Evolutionary conservation across 805 yeast genomes (phyloP), one percentile per base, ranked within the genome.

Genomic region (Zygosaccharomyces gambellarensis): DNA sequence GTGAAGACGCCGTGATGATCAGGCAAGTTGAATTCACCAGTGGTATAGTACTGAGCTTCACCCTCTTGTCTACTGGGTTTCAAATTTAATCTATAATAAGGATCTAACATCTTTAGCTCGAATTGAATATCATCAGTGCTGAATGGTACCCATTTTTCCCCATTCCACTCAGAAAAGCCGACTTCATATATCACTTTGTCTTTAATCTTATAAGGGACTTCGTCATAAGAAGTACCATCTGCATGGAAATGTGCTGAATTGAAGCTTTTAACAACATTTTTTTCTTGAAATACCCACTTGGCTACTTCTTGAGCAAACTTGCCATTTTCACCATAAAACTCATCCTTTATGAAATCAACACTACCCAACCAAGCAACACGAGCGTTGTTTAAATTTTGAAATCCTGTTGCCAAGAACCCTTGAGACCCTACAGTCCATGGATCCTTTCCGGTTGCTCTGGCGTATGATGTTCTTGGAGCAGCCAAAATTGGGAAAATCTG

Each of bases 1-100:
- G 97, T 87, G 72, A 90, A 94, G 79, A 94, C 86, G 49, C 99
- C 99, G 69, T 94, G 96, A 62, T 90, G 97, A 68, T 92, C 97
- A 21, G 99, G 99, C 34, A 89, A 70, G 42, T 76, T 77, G 69
- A 94, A 89, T 46, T 72, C 69, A 12, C 69, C 70, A 17, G 79
- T 73, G 19, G 69, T 70, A 61, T 80, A 83, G 61, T 81, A 83
- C n/a, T 76, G 68, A 4, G 71, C 67, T 2, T 59, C 62, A 10
- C 70, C 71, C 28, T 70, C 70, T 2, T 72, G 66, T 8, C 73
- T 73, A 39, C 72, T 63, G 27, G 77, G 74, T 17, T 67, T 58
- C 61, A 94, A 71, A 52, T 77, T 81, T 50, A 92, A 64, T 63
- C 99, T 82, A 64, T 90, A 90, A 73, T 92, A 94, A 39, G 99